phyloP scores from a whole-genome alignment of 1,284 basidiomycete genomes.

The Fistulina hepatica region DNA sequence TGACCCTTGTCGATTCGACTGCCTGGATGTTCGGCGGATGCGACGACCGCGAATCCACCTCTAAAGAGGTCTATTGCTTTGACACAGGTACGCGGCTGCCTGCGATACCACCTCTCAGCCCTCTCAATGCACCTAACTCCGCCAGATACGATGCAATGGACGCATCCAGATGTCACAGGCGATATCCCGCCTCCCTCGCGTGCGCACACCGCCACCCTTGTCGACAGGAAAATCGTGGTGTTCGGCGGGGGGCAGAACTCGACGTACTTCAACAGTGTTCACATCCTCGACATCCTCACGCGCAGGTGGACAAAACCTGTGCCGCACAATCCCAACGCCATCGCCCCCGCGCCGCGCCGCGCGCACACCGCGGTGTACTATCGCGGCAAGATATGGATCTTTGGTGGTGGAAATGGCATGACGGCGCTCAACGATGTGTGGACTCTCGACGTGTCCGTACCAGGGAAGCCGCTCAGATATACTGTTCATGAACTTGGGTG shows the following conservation, averaged over 20 bases:
- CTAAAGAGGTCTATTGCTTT: conserved; percentile 71
- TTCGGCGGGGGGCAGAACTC: conserved; percentile 83
- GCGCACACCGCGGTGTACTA: conserved; percentile 82
- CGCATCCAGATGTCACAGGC: conserved; percentile 62
- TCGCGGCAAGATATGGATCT: conserved; percentile 69
- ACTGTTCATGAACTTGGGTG: conserved; percentile 79
- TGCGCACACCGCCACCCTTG: conserved; percentile 81
- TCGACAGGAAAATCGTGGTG: conserved; percentile 71
- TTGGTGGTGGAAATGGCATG: conserved; percentile 87
- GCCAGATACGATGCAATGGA: conserved; percentile 86
- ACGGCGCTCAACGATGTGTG: conserved; percentile 85
- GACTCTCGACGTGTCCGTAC: conserved; percentile 61
- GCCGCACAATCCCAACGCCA: conserved; percentile 23
- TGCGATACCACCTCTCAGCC: neutral
- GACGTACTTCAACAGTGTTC: conserved; percentile 66
- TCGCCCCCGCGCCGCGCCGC: conserved; percentile 59
- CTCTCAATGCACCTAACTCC: conserved; percentile 1
- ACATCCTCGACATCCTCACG: conserved; percentile 69
- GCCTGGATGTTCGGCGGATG: conserved; percentile 89
- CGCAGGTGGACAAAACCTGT: conserved; percentile 54
- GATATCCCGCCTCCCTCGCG: conserved; percentile 73
- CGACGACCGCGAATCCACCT: conserved; percentile 65
- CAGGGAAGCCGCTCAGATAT: conserved; percentile 77
- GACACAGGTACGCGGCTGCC: conserved; percentile 56
- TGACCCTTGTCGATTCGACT: conserved; percentile 70